Base-by-base conservation (phyloP, 2,329 filamentous ascomycete species). In the Bipolaris gigantea region DNA sequence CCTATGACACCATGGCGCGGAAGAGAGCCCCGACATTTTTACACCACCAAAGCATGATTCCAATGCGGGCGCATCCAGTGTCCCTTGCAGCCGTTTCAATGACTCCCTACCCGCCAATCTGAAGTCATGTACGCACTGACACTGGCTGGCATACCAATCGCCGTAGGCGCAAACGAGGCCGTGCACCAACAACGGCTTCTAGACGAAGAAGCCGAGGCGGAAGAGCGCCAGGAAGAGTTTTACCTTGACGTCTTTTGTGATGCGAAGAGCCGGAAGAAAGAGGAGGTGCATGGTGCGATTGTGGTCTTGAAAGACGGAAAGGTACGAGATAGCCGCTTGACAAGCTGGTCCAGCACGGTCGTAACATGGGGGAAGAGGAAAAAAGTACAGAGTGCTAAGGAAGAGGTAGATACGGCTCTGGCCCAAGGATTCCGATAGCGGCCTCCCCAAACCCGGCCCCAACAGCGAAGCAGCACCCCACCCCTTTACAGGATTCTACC, bases 401-500 rank as follows among this genome's bases (percentile, higher is more conserved):
- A n/a, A n/a, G n/a, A n/a, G 27, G n/a, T 39, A 76, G 74, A 57
- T 75, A 32, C 61, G 60, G 18, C 58, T 76, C 18, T 72, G 67
- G 64, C 73, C 72, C 25, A 74, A 75, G 65, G 68, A 76, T 55
- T 18, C 65, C 1, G 53, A 66, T 33, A 70, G 71, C 0, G 53
- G 58, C 3, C 58, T 70, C 2, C 74, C 74, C 10, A 54, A 61
- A 34, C 25, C 58, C 5, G 51, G 61, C 1, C 61, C 61, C 9
- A 60, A 67, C 18, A 50, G 47, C 18, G 53, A 57, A 19, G 65
- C 73, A 3, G 36, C 67, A n/a, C 73, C 74, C 5, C 78, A 81
- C 56, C 77, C 79, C 0, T 80, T 81, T 60, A 79, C 75, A 2
- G 79, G 78, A 16, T 81, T 81, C 62, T 81, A 79, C 57, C 69